Evolutionary conservation across 2,329 filamentous ascomycete genomes (phyloP), one percentile per base, ranked within the genome.

Genomic region (Mycosphaerelloides madeirae): DNA sequence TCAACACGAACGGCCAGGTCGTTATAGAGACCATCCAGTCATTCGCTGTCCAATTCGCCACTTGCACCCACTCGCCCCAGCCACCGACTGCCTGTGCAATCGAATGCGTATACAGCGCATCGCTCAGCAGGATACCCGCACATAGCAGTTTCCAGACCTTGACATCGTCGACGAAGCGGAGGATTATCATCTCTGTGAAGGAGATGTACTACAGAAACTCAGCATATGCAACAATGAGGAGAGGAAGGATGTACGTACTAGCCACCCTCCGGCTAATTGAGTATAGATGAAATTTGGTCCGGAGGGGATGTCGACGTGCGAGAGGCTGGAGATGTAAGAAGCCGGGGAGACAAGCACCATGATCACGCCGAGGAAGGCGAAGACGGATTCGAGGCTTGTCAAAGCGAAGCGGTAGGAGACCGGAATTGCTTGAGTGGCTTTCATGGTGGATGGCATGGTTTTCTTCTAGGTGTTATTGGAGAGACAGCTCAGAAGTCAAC

Each of bases 1-100:
- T 52, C 37, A 61, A 16, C 18, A 62, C 48, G 38, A 62, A 62
- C 8, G 59, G 59, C 52, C 51, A 57, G 28, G 59, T 62, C 33
- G 52, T 55, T 3, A 55, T 29, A 8, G 56, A 53, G 18, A 53
- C 57, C 12, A 52, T 38, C 59, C 57, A 62, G 41, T 62, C 59
- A 29, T 54, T 41, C 28, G 25, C 16, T 20, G 51, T 58, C 59
- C 59, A 62, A 7, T 55, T 32, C n/a, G 29, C 25, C 11, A 61
- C 35, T 20, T 47, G 33, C 18, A 50, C 15, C 52, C 53, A 62
- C 29, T 38, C 44, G 3, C 31, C 38, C 58, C 57, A 60, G 6
- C 59, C 59, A 14, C 59, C 58, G 11, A 66, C 33, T 41, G 56
- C 44, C 43, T 64, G 41, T 38, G 54, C 44, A 31, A 57, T 52